These are phyloP conservation scores for Corniculantispora saksenae DNA, from an alignment of 2,329 filamentous ascomycete species.

Conservation along the genomic window DNA sequence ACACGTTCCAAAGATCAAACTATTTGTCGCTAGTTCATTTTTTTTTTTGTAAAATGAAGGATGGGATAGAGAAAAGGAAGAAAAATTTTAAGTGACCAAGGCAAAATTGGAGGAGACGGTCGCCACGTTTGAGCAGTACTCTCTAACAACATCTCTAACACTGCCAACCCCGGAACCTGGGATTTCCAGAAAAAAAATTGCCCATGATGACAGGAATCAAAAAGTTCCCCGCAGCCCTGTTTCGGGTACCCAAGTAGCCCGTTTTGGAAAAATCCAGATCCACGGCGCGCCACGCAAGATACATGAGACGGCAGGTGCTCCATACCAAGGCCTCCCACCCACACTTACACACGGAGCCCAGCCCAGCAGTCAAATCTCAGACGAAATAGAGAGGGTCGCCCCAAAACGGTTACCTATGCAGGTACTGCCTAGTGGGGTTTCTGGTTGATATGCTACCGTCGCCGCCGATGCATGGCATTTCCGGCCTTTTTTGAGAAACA, in stretches of 20 bases:
- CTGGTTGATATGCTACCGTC: too few species aligned
- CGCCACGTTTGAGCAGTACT: slow-evolving; percentile 3
- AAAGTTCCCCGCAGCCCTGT: background rate
- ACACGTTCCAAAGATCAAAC: too few species aligned
- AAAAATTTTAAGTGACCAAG: background rate
- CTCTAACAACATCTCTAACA: slow-evolving; percentile 14
- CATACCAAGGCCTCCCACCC: background rate
- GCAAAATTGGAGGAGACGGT: slow-evolving; percentile 10
- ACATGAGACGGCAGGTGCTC: slow-evolving; percentile 7
- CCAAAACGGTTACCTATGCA: background rate
- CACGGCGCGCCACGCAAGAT: background rate
- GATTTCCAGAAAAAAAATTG: background rate
- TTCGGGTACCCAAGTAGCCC: slow-evolving; percentile 6
- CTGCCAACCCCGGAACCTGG: background rate
- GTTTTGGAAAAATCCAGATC: slow-evolving; percentile 10
- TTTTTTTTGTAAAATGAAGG: background rate
- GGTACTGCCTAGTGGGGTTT: too few species aligned
- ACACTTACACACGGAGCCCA: too few species aligned
- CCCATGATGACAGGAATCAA: background rate
- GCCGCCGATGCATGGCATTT: background rate
- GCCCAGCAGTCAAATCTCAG: background rate
- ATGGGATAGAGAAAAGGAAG: background rate
- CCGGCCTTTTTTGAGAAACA: background rate
- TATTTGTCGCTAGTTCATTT: too few species aligned
- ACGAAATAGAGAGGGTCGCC: background rate